Evolutionary conservation across 2,329 filamentous ascomycete species (phyloP).

Genomic region (Microsporum ferrugineum): DNA sequence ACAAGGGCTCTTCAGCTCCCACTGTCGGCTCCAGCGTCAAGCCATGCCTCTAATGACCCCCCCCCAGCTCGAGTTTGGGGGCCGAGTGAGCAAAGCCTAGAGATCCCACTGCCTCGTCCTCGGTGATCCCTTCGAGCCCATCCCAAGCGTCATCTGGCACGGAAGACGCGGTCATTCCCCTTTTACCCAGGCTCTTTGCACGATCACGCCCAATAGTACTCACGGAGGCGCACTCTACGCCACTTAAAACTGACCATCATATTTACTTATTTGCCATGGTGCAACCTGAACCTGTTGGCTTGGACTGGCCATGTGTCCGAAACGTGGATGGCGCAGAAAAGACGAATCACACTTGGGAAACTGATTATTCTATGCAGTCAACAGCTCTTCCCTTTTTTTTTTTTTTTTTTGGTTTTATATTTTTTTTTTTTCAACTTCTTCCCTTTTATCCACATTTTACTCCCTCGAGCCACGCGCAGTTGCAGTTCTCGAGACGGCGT

Average conservation of each 20-base stretch:
- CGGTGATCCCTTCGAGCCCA: background rate
- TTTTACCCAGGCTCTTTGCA: background rate
- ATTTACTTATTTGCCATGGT: background rate
- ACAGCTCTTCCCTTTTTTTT: background rate
- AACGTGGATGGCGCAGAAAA: conserved; percentile 3
- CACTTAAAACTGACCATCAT: background rate
- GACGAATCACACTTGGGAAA: background rate
- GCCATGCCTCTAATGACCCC: background rate
- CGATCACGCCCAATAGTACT: background rate
- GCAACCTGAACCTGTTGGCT: conserved; percentile 2
- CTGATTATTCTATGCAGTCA: background rate
- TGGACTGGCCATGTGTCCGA: conserved; percentile 2
- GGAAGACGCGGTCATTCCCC: background rate
- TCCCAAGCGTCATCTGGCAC: background rate
- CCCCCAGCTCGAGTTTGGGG: background rate
- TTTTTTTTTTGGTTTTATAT: background rate
- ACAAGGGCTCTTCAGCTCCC: background rate
- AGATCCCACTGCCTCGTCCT: background rate
- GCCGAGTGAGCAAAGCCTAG: background rate
- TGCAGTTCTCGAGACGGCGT: background rate
- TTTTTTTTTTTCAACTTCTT: background rate
- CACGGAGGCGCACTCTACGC: background rate
- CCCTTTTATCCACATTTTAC: background rate
- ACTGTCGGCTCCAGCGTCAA: background rate
- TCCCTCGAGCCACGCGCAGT: background rate